phyloP scores from a whole-genome alignment of 1,139 yeast genomes.

The Spathaspora sp. region DNA sequence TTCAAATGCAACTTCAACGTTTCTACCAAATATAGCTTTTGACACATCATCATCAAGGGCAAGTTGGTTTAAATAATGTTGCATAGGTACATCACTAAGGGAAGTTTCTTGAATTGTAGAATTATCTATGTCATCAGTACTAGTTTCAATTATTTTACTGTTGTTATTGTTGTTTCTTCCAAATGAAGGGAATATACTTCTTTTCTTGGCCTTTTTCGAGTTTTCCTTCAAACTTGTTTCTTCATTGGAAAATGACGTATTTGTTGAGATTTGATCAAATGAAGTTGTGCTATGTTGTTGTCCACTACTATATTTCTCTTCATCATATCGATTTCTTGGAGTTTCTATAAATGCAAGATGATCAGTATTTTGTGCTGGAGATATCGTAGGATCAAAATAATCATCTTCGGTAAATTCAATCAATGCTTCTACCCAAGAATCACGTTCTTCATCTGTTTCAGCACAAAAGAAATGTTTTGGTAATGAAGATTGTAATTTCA shows the following conservation, averaged over 20 bases:
- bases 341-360: constrained; percentile 11
- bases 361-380: constrained; percentile 13
- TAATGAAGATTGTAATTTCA: constrained; percentile 50
- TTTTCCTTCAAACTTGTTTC: constrained; percentile 28
- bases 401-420: constrained; percentile 39
- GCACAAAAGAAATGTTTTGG: constrained; percentile 77
- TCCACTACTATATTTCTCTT: constrained; percentile 16
- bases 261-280: constrained; percentile 13
- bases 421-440: constrained; percentile 68
- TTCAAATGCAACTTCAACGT: constrained; percentile 52
- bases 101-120: constrained; percentile 5
- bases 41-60: constrained; percentile 36
- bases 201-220: constrained; percentile 55
- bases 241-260: constrained; percentile 10
- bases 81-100: constrained; percentile 24
- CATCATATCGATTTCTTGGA: constrained; percentile 14
- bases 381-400: constrained; percentile 9
- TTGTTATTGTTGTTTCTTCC: constrained; percentile 27
- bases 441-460: constrained; percentile 78
- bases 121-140: constrained; percentile 3
- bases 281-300: constrained; percentile 11
- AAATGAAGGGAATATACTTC: constrained; percentile 58
- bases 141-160: not conserved
- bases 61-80: constrained; percentile 40
- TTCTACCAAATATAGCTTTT: constrained; percentile 63